Base-by-base conservation (phyloP, 176 grass and related monocot species). In the Triticum monococcum region DNA sequence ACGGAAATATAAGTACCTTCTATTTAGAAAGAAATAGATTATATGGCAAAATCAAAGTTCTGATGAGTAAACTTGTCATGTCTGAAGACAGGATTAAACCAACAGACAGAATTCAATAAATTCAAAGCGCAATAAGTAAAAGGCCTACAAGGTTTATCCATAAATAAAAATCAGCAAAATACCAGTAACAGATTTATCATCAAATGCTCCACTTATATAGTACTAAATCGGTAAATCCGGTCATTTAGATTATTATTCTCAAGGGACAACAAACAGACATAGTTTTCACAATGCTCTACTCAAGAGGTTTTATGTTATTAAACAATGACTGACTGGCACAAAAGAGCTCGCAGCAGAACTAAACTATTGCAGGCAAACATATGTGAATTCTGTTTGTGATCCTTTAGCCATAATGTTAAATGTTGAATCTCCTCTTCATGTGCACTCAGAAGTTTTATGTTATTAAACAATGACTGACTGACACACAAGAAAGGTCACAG, bases 11-110 rank as follows among this genome's bases (percentile, higher is more conserved):
- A 81, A 64, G 26, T 68, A 68, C 18, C n/a, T 72, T 64, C 13
- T 50, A 59, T 86, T 81, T 26, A 75, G 48, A 71, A 81, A 45
- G n/a, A 20, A 81, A 56, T 3, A 78, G 30, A 84, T 23, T 50
- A 4, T 63, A 1, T 20, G 77, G 26, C n/a, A 77, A 77, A 67
- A 54, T 54, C 20, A 50, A 43, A 85, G 17, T 64, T 76, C 8
- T 48, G 40, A 26, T 37, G 4, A 81, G 56, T 30, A 48, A 77
- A 68, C 65, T 23, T 7, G 22, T 54, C 38, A 65, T 78, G 28
- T 28, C 31, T 18, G 45, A 63, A 41, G 33, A 22, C 16, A 73
- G 23, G 5, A 84, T 73, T 61, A 66, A 78, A 79, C 17, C 22
- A 70, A 37, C 38, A 72, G 17, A 72, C 31, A 72, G 9, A 26